A percentile compares a stretch with the other conserved stretches of the same genome.
phyloP scores from a whole-genome alignment of 495 filamentous ascomycete genomes.

The Podospora comata region DNA sequence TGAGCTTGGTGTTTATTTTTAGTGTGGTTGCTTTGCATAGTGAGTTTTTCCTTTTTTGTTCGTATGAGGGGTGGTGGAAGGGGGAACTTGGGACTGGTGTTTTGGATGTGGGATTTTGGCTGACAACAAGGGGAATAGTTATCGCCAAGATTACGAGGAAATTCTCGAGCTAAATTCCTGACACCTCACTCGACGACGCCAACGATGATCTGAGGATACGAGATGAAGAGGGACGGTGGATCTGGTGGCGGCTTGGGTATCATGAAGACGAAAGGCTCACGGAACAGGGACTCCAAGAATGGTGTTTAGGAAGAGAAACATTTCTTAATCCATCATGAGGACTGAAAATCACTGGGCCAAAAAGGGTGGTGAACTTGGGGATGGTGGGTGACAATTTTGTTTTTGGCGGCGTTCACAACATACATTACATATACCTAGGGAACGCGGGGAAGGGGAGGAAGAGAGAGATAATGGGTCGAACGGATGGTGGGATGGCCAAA shows the following conservation, averaged over 20 bases:
- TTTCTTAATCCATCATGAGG: neutral
- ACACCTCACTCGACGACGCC: neutral
- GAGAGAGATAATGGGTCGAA: neutral
- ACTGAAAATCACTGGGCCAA: neutral
- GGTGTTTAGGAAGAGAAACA: no score
- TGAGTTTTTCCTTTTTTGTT: conserved; percentile 46
- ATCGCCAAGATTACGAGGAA: conserved; percentile 94
- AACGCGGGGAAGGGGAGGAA: neutral
- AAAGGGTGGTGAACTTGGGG: neutral
- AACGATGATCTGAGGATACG: neutral
- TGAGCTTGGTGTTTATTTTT: conserved; percentile 96
- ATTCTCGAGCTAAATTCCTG: conserved; percentile 63
- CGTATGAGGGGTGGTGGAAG: no score
- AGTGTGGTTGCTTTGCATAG: conserved; percentile 95
- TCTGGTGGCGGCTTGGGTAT: no score
- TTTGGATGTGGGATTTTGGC: no score
- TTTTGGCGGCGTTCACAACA: neutral
- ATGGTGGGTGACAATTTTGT: neutral
- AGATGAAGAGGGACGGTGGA: no score
- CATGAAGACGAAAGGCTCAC: no score
- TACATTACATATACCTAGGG: neutral
- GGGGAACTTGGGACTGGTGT: no score
- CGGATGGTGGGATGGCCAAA: neutral
- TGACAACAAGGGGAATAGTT: conserved; percentile 51
- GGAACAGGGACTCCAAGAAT: no score